Evolutionary conservation across 345 rosid species (phyloP), one percentile per base, ranked within the genome.

Genomic region (Laguncularia racemosa): DNA sequence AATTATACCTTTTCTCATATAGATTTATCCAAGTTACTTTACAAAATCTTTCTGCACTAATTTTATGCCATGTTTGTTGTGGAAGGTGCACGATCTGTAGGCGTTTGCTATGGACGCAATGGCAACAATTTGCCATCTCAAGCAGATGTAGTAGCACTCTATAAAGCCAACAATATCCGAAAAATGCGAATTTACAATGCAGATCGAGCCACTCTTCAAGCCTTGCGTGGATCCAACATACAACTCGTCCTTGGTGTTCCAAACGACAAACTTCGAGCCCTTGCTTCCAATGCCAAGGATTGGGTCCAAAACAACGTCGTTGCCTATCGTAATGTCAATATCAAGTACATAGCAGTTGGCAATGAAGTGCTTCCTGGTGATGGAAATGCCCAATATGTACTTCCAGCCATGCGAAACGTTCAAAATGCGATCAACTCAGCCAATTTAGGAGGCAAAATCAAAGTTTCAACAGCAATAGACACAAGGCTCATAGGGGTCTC

Each of bases 281-380:
- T 78, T 1, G 57, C 71, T 52, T 40, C 72, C 2, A 53, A 61
- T 0, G 69, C 78, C 0, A 20, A 64, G 12, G 28, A 7, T 6
- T 79, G 87, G 84, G 73, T 79, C 52, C 75, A 55, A 40, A 61
- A 48, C 55, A 67, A 74, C 14, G 50, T 82, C 0, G 15, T 53
- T 2, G 46, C 76, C 44, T 77, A 65, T 26, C 57, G 72, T 0
- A 57, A 67, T 13, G 86, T 73, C 28, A 67, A 63, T 15, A 65
- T 85, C 59, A 70, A 66, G 13, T 83, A 83, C 68, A 78, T 88
- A n/a, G 70, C 76, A 0, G 76, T 78, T 0, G 84, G 82, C 2
- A 81, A 81, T 9, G 87, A 81, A 65, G 63, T 74, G 13, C 62
- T 17, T 8, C 67, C 76, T 3, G 48, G 63, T 0, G 75, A 78